phyloP scores from a whole-genome alignment of 1,284 basidiomycete species.

The Fomitopsis betulina region DNA sequence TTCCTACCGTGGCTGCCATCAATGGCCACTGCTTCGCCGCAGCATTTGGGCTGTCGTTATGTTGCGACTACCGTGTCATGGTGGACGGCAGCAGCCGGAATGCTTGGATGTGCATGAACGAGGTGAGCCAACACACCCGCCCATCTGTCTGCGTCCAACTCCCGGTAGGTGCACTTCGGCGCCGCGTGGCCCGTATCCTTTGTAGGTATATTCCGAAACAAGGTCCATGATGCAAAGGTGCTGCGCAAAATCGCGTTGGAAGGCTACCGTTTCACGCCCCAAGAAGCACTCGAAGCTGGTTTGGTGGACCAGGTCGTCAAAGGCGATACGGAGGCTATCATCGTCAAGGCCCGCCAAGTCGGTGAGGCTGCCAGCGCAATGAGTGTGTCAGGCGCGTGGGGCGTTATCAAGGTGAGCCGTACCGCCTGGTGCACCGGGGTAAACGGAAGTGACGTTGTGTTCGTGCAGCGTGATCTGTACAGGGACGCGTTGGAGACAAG shows the following conservation, averaged over 20 bases:
- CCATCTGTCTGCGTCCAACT: no score
- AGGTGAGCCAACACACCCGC: constrained; percentile 42
- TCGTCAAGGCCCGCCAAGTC: constrained; percentile 60
- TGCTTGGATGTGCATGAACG: constrained; percentile 92
- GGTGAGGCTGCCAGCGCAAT: constrained; percentile 46
- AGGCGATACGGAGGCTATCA: constrained; percentile 49
- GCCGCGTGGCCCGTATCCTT: constrained; percentile 77
- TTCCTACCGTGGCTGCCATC: constrained; percentile 83
- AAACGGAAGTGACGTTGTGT: constrained; percentile 1
- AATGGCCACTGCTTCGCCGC: constrained; percentile 93
- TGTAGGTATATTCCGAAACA: constrained; percentile 60
- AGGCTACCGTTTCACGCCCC: constrained; percentile 77
- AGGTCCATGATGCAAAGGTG: constrained; percentile 54
- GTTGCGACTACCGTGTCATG: constrained; percentile 91
- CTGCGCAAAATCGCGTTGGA: constrained; percentile 79
- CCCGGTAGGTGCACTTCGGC: constrained; percentile 71
- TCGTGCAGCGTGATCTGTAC: constrained; percentile 36
- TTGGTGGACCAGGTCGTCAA: constrained; percentile 72
- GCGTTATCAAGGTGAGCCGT: constrained; percentile 51
- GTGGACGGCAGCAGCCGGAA: constrained; percentile 75
- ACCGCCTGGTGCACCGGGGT: neutral
- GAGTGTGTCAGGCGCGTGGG: constrained; percentile 58
- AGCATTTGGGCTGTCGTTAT: constrained; percentile 76
- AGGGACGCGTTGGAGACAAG: constrained; percentile 32
- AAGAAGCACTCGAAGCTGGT: constrained; percentile 65